Base-by-base conservation (phyloP, 257 asterid species). In the Phtheirospermum japonicum region DNA sequence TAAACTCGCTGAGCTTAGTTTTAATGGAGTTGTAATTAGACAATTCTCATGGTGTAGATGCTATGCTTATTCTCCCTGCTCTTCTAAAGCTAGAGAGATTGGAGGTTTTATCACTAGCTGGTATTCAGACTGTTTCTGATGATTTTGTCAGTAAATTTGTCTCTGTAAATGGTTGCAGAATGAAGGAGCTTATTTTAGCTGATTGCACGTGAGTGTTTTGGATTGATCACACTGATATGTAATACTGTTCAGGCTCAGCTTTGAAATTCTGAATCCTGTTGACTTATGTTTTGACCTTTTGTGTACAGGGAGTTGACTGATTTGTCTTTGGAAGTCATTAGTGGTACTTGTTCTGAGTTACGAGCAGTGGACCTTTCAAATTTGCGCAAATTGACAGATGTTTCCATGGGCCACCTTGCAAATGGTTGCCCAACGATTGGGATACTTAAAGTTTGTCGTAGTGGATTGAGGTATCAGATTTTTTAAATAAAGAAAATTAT, bases 21-120 rank as follows among this genome's bases (percentile, higher is more conserved):
- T 53, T 91, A 67, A 84, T 83, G 84, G 98, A 92, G 64, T 64
- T 92, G 34, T 86, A 86, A 77, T 19, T 88, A 10, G 95, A 88
- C 65, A 58, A 88, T 49, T 83, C 88, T 48, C 78, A 77, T 63
- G 90, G 85, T 63, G 57, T 88, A 62, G 83, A 91, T 71, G 89
- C 93, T 67, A 81, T 77, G 90, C 78, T 69, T 64, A 75, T 83
- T 77, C 85, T 92, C 55, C 96, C 93, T 30, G 88, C 78, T 19
- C 61, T 92, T 70, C 65, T 77, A 26, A 67, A 81, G 81, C 87
- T 88, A 19, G 82, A 81, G 71, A 76, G 82, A 52, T 73, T 92
- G 87, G 95, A 88, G 75, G 97, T 92, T 72, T 76, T 92, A 46
- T 92, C 96, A 39, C 65, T 91, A 56, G 82, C 95, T 67, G 90